phyloP scores from a whole-genome alignment of 2,329 filamentous ascomycete genomes.

The Chrysosphaeria jannelii region DNA sequence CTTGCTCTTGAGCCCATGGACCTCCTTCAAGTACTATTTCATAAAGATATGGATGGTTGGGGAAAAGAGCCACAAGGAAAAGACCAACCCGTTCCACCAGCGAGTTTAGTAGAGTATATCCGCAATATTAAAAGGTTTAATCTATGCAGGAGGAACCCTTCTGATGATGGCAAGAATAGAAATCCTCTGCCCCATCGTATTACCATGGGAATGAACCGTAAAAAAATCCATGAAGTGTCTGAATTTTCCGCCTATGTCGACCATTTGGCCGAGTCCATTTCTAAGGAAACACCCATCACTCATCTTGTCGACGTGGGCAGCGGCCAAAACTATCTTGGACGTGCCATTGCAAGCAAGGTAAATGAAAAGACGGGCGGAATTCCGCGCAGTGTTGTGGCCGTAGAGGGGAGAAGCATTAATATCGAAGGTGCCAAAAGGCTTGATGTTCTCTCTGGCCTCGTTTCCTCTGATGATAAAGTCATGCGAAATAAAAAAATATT shows the following conservation, averaged over 20 bases:
- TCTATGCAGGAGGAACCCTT: conserved; percentile 35
- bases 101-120: conserved; percentile 41
- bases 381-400: conserved; percentile 48
- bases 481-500: conserved; percentile 65
- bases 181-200: conserved; percentile 40
- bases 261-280: conserved; percentile 24
- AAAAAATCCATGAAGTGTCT: conserved; percentile 81
- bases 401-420: conserved; percentile 66
- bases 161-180: no score
- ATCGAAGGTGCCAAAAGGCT: conserved; percentile 61
- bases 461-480: conserved; percentile 32
- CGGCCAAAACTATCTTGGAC: conserved; percentile 83
- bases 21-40: conserved; percentile 53
- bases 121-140: conserved; percentile 37
- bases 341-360: conserved; percentile 37
- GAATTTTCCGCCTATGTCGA: conserved; percentile 73
- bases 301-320: conserved; percentile 92
- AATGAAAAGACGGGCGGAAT: neutral
- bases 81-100: conserved; percentile 11
- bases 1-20: conserved; percentile 37
- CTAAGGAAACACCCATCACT: conserved; percentile 28
- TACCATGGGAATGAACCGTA: conserved; percentile 75
- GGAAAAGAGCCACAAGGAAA: conserved; percentile 4
- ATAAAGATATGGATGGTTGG: conserved; percentile 30
- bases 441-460: conserved; percentile 55